Evolutionary conservation across 192 early-diverging fungal genomes (phyloP), one percentile per base, ranked within the genome.

Genomic region (Coemansia sp.): DNA sequence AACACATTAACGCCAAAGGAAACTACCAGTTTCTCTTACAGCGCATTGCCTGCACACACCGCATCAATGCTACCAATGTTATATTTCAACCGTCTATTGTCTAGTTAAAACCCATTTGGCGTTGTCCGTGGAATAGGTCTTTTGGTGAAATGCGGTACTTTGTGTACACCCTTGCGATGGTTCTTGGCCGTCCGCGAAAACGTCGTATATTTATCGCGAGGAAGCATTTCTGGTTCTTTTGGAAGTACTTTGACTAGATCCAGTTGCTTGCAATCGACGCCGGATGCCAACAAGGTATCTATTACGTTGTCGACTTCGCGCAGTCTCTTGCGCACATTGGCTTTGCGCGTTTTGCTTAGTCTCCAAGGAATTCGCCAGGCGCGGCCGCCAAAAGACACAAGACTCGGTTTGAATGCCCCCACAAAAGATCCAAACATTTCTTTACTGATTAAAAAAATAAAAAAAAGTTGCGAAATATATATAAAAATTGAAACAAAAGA

Each of bases 71-170:
- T n/a, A n/a, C n/a, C n/a, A n/a, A n/a, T 38, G 10, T 7, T 38
- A 38, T 38, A 10, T 10, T 59, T 36, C 12, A 59, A 59, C 31
- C 12, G 25, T 29, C 4, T n/a, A 59, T 18, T 56, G 25, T 45
- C 22, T 16, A 61, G 48, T 45, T 85, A 89, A 66, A 93, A 91
- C 48, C 89, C 89, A 40, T 76, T 66, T 18, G 92, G 92, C 51
- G 86, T 87, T 8, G 89, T 90, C 45, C 92, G 86, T 10, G 84
- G 81, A 30, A 89, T 84, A 16, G 90, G 85, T 42, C 86, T 85
- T 72, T 92, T 92, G 32, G 92, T 92, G 72, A 94, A 94, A 63
- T 94, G 88, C 57, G 91, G 92, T 11, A 94, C 91, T 72, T 90
- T 89, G 82, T 94, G 92, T 17, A 92, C 76, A 59, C 87, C 87